These are phyloP conservation scores for Rhypophila decipiens DNA, from an alignment of 495 filamentous ascomycete genomes.

Conservation along the genomic window DNA sequence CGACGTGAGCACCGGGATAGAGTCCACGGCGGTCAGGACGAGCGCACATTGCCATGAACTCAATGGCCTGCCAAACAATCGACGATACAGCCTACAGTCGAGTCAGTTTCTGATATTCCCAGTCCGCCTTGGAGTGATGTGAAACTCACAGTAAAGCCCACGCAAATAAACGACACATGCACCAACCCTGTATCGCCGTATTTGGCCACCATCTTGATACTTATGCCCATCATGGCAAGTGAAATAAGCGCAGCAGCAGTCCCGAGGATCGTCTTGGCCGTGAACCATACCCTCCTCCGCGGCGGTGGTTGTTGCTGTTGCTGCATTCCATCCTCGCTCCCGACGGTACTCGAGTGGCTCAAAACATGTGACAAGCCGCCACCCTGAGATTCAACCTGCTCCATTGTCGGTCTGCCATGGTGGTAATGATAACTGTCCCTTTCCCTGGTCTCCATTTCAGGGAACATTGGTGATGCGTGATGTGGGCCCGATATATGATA, in stretches of 20 bases:
- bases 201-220: constrained; percentile 14
- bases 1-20: constrained; percentile 33
- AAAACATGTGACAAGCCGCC: too few species aligned
- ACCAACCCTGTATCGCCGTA: constrained; percentile 13
- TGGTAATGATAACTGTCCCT: too few species aligned
- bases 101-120: neutral
- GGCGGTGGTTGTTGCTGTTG: neutral
- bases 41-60: constrained; percentile 10
- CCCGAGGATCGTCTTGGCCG: constrained; percentile 9
- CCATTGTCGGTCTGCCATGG: too few species aligned
- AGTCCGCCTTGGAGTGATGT: neutral
- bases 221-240: constrained; percentile 11
- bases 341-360: too few species aligned
- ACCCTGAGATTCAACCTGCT: too few species aligned
- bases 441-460: too few species aligned
- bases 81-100: constrained; percentile 8
- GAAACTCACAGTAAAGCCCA: constrained; percentile 12
- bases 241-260: constrained; percentile 8
- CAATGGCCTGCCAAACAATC: constrained; percentile 11
- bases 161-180: constrained; percentile 18
- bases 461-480: too few species aligned
- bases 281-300: neutral
- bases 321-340: too few species aligned
- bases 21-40: constrained; percentile 19
- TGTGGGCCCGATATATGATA: too few species aligned